phyloP scores from a whole-genome alignment of 176 grass and related monocot genomes.

The Secale cereale region DNA sequence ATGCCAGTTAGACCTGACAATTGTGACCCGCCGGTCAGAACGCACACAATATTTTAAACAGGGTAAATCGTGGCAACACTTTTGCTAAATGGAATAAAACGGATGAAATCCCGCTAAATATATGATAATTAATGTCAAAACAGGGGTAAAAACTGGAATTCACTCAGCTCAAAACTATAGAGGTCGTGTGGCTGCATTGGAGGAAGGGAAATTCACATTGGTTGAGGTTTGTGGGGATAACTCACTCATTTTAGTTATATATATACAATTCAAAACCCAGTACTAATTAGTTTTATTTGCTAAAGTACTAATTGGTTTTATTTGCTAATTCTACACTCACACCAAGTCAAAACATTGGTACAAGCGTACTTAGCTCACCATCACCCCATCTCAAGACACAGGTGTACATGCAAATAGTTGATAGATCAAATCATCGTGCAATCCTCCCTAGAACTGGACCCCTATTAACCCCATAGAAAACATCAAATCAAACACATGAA shows the following conservation, averaged over 20 bases:
- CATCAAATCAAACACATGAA: conserved; percentile 34
- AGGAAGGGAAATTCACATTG: background rate
- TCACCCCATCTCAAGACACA: conserved; percentile 32
- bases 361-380: conserved; percentile 13
- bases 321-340: conserved; percentile 11
- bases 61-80: too few relatives aligned
- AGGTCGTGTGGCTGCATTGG: background rate
- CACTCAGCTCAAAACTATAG: background rate
- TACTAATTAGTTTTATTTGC: too few relatives aligned
- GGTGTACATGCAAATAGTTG: conserved; percentile 30
- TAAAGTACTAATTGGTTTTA: background rate
- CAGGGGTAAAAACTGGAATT: too few relatives aligned
- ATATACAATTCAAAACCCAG: background rate
- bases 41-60: too few relatives aligned
- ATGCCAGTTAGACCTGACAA: too few relatives aligned
- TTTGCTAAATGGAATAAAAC: too few relatives aligned
- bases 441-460: conserved; percentile 58
- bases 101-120: too few relatives aligned
- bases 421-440: conserved; percentile 32
- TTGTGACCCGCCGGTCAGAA: too few relatives aligned
- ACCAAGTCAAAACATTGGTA: conserved; percentile 47
- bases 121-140: too few relatives aligned
- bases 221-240: background rate
- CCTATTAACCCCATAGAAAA: conserved; percentile 27
- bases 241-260: background rate